A percentile compares a stretch with the other conserved stretches of the same genome.
Conservation (phyloP, 2,329 filamentous ascomycete genomes). For the Pestalotiopsis sp. region DNA sequence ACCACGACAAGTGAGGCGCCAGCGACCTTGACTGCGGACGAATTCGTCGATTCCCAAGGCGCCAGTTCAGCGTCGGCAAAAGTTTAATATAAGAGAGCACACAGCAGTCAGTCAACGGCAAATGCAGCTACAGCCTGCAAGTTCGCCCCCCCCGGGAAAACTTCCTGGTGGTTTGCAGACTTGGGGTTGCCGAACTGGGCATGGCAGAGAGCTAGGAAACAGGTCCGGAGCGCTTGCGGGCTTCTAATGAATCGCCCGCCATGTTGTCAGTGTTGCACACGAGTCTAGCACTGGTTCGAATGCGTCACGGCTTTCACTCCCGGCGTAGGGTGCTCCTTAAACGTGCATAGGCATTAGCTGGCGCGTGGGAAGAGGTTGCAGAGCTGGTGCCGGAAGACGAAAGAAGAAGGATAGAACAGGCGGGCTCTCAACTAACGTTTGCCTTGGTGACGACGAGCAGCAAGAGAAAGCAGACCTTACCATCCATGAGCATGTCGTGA, state of each 20-base stretch:
- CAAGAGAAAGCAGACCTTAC: background rate
- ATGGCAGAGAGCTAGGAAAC: background rate
- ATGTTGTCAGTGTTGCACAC: background rate
- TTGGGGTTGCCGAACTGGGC: background rate
- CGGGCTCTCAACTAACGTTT: background rate
- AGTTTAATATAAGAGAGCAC: background rate
- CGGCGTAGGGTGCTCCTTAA: background rate
- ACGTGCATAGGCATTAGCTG: background rate
- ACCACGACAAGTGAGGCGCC: background rate
- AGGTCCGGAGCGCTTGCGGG: background rate
- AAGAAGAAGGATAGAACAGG: background rate
- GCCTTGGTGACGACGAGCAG: background rate
- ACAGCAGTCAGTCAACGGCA: too few relatives aligned
- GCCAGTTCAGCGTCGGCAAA: background rate
- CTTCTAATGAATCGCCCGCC: background rate
- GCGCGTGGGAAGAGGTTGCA: background rate
- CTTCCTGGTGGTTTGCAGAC: background rate
- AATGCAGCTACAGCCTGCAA: background rate
- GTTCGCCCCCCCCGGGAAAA: background rate
- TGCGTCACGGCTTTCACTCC: background rate
- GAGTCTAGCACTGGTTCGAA: background rate
- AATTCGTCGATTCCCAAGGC: background rate
- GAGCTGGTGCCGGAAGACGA: background rate
- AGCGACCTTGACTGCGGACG: background rate
- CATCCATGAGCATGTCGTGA: background rate